Evolutionary conservation across 352 stramenopile genomes (phyloP).

Genomic region (Globisporangium carolinianum): DNA sequence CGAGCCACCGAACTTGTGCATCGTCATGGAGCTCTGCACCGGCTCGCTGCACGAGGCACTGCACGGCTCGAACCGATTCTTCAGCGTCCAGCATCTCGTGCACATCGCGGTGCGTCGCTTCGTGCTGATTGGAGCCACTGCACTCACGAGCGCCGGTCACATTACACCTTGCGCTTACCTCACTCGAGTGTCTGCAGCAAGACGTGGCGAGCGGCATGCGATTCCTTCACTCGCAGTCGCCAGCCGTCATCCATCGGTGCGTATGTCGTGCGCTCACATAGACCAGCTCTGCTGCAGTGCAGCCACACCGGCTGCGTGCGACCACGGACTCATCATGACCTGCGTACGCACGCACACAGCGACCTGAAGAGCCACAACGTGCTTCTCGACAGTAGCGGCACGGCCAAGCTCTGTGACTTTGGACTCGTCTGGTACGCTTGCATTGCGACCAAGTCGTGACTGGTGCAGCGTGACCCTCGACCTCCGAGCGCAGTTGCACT

Average conservation of each 20-base stretch:
- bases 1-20: constrained; percentile 71
- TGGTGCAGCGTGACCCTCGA: too few relatives aligned
- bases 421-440: constrained; percentile 55
- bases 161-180: too few relatives aligned
- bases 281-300: background rate
- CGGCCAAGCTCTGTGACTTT: constrained; percentile 91
- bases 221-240: constrained; percentile 78
- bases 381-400: constrained; percentile 57
- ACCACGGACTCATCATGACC: background rate
- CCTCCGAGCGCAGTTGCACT: too few relatives aligned
- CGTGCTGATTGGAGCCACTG: too few relatives aligned
- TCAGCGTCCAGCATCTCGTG: constrained; percentile 45
- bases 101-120: constrained; percentile 31
- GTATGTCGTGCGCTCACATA: background rate
- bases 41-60: constrained; percentile 61
- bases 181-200: constrained; percentile 19
- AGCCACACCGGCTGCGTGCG: background rate
- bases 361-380: constrained; percentile 91
- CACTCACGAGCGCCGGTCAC: too few relatives aligned
- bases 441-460: background rate
- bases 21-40: constrained; percentile 78
- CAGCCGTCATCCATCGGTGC: constrained; percentile 84
- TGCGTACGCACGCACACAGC: constrained; percentile 11
- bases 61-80: constrained; percentile 40
- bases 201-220: constrained; percentile 82